Evolutionary conservation across 495 filamentous ascomycete genomes (phyloP).

Genomic region (Penicillium coprophilum): DNA sequence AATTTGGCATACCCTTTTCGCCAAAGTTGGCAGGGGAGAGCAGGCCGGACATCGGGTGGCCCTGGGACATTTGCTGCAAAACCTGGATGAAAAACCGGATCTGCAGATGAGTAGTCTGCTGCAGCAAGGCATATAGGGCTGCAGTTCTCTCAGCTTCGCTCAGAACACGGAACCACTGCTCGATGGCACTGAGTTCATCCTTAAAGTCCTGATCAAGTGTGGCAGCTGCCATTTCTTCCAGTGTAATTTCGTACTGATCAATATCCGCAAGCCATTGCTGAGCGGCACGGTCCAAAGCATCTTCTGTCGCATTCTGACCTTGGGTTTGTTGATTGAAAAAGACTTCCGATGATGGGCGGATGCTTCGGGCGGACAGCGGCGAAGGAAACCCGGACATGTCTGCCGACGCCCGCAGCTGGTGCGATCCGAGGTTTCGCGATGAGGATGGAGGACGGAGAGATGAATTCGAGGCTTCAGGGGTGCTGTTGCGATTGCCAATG

Average conservation of each 20-base stretch:
- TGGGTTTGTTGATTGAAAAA: constrained; percentile 77
- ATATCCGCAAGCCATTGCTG: constrained; percentile 99
- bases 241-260: constrained; percentile 93
- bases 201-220: constrained; percentile 99
- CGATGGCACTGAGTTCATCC: constrained; percentile 96
- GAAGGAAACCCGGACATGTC: constrained; percentile 91
- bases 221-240: constrained; percentile 98
- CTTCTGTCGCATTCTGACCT: constrained; percentile 68
- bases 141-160: constrained; percentile 96
- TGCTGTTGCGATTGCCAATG: constrained; percentile 94
- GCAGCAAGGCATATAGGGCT: constrained; percentile 89
- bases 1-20: constrained; percentile 72
- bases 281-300: constrained; percentile 87
- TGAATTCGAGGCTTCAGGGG: constrained; percentile 84
- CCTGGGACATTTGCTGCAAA: constrained; percentile 96
- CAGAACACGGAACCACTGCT: constrained; percentile 98
- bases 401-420: constrained; percentile 90
- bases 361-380: constrained; percentile 71
- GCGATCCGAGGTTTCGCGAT: constrained; percentile 74
- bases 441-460: constrained; percentile 87
- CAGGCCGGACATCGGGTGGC: constrained; percentile 94
- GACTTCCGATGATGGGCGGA: constrained; percentile 89
- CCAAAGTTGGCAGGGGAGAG: constrained; percentile 91
- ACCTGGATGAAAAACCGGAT: constrained; percentile 99
- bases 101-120: constrained; percentile 98